Evolutionary conservation across 2,329 filamentous ascomycete genomes (phyloP).

Genomic region (Aspergillus felis): DNA sequence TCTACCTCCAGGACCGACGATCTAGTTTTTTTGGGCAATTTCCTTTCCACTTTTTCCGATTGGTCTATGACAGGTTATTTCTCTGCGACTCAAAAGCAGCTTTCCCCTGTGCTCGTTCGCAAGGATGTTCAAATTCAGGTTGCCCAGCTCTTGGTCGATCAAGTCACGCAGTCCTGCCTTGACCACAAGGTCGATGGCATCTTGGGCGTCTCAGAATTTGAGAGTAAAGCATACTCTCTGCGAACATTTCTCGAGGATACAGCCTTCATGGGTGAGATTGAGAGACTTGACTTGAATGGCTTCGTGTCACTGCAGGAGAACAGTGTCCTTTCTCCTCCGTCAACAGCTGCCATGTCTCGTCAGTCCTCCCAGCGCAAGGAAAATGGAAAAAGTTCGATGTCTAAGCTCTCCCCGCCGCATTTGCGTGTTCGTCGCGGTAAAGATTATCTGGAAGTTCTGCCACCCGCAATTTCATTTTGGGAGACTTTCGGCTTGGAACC

Average conservation of each 20-base stretch:
- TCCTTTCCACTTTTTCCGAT: slow-evolving; percentile 37
- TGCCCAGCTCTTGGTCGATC: slow-evolving; percentile 41
- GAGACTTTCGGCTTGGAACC: slow-evolving; percentile 58
- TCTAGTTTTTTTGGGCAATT: slow-evolving; percentile 34
- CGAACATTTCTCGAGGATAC: slow-evolving; percentile 26
- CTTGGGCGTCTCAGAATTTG: slow-evolving; percentile 25
- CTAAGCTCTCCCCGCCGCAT: slow-evolving; percentile 48
- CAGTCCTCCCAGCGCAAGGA: slow-evolving; percentile 25
- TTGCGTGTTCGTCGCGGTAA: slow-evolving; percentile 53
- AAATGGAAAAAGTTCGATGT: slow-evolving; percentile 31
- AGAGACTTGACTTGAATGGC: slow-evolving; percentile 33
- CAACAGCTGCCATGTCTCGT: slow-evolving; percentile 11
- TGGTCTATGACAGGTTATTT: slow-evolving; percentile 40
- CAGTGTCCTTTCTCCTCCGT: slow-evolving; percentile 9
- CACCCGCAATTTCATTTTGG: slow-evolving; percentile 58
- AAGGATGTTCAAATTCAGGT: slow-evolving; percentile 36
- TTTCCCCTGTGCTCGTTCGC: slow-evolving; percentile 29
- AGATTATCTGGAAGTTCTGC: slow-evolving; percentile 51
- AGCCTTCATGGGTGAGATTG: slow-evolving; percentile 25
- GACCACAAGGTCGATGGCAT: slow-evolving; percentile 29
- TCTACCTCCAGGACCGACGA: slow-evolving; percentile 24
- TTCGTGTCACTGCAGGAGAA: slow-evolving; percentile 34
- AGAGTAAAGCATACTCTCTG: slow-evolving; percentile 21
- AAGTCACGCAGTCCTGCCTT: slow-evolving; percentile 44
- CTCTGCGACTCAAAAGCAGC: slow-evolving; percentile 29